phyloP scores from a whole-genome alignment of 2,329 filamentous ascomycete species.

The Rhynchosporium agropyri region DNA sequence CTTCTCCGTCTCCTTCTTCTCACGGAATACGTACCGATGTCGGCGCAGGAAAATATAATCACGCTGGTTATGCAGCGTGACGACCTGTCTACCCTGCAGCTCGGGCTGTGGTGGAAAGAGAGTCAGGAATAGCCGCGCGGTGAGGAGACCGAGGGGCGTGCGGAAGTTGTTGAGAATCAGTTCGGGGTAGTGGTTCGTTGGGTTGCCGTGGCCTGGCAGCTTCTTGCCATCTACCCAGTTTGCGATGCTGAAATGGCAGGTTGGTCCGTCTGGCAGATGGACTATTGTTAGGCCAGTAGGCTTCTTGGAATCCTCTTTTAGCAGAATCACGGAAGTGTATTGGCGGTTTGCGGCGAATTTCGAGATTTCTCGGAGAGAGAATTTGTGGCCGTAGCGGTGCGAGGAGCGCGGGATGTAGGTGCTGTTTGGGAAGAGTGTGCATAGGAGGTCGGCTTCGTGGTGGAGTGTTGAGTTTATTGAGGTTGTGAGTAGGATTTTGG shows the following conservation, averaged over 20 bases:
- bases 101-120: slow-evolving; percentile 83
- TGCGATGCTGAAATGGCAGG: slow-evolving; percentile 87
- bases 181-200: slow-evolving; percentile 89
- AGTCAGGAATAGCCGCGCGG: slow-evolving; percentile 80
- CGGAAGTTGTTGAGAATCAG: slow-evolving; percentile 92
- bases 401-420: slow-evolving; percentile 85
- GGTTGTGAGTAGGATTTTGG: slow-evolving; percentile 92
- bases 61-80: slow-evolving; percentile 91
- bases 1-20: slow-evolving; percentile 86
- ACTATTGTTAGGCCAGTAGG: slow-evolving; percentile 82
- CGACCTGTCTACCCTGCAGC: slow-evolving; percentile 81
- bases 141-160: slow-evolving; percentile 85
- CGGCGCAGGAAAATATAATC: slow-evolving; percentile 94
- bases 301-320: slow-evolving; percentile 88
- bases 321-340: slow-evolving; percentile 81
- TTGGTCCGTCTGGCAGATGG: slow-evolving; percentile 81
- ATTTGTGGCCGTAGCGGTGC: slow-evolving; percentile 85
- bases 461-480: slow-evolving; percentile 88
- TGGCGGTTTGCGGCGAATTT: slow-evolving; percentile 79
- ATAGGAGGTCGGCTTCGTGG: slow-evolving; percentile 76
- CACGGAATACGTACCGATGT: slow-evolving; percentile 90
- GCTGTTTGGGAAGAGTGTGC: slow-evolving; percentile 75
- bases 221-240: slow-evolving; percentile 90
- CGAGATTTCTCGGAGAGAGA: slow-evolving; percentile 87
- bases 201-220: slow-evolving; percentile 83